A percentile compares a stretch with the other conserved stretches of the same genome.
phyloP scores from a whole-genome alignment of 257 asterid species.

The Rauvolfia tetraphylla region DNA sequence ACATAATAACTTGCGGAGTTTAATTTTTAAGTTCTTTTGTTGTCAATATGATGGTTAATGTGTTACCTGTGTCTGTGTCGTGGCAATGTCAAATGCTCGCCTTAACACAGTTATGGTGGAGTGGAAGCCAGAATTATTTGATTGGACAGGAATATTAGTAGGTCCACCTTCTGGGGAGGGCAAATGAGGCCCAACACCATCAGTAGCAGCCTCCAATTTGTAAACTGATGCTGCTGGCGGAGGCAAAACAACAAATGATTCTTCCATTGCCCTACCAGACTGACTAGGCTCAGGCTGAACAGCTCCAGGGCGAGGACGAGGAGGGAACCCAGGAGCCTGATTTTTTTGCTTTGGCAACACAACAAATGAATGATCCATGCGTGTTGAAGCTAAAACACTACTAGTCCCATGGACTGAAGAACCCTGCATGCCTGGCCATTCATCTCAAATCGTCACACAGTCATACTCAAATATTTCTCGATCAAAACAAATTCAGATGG shows the following conservation, averaged over 20 bases:
- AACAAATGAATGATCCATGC: constrained; percentile 86
- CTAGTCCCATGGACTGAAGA: constrained; percentile 58
- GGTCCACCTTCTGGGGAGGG: constrained; percentile 58
- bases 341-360: constrained; percentile 82
- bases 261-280: constrained; percentile 86
- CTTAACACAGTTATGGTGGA: constrained; percentile 79
- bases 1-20: neutral
- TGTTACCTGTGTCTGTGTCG: constrained; percentile 71
- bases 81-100: constrained; percentile 93
- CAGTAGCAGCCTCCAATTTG: constrained; percentile 63
- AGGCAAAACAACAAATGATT: constrained; percentile 93
- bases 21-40: constrained; percentile 1
- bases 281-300: constrained; percentile 52
- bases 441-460: constrained; percentile 23
- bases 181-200: constrained; percentile 57
- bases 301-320: constrained; percentile 66
- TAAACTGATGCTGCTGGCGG: constrained; percentile 99
- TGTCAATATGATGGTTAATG: constrained; percentile 4
- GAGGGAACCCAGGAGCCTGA: constrained; percentile 58
- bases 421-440: constrained; percentile 71
- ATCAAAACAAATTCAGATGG: neutral
- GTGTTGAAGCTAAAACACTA: constrained; percentile 60
- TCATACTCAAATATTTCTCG: neutral
- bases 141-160: constrained; percentile 41
- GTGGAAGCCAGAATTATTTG: constrained; percentile 80